Conservation (phyloP, 2,329 filamentous ascomycete genomes). For the Xylaria hypoxylon region DNA sequence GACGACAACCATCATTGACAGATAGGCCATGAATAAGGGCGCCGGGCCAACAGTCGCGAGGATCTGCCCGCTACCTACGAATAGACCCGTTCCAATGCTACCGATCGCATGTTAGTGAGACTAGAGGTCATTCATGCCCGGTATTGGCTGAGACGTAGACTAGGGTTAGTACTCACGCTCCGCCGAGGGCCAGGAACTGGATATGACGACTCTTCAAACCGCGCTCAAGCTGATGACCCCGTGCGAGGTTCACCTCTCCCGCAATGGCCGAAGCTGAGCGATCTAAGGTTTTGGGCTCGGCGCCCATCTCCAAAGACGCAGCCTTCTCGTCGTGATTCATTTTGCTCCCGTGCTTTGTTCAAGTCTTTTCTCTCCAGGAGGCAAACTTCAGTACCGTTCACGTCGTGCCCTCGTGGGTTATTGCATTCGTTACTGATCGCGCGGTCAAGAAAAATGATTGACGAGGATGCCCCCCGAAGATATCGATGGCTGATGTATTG, state of each 20-base stretch:
- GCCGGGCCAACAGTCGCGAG: constrained; percentile 69
- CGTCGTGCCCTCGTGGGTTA: not conserved
- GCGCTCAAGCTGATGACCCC: constrained; percentile 61
- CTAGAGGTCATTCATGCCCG: constrained; percentile 2
- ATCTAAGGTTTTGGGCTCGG: constrained; percentile 44
- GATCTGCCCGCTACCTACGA: constrained; percentile 70
- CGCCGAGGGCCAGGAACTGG: constrained; percentile 69
- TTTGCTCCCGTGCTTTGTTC: not conserved
- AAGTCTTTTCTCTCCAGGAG: constrained; percentile 8
- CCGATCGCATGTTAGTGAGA: constrained; percentile 26
- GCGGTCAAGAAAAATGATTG: constrained; percentile 5
- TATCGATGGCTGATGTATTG: not conserved
- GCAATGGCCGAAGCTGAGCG: constrained; percentile 41
- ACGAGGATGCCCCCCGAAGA: constrained; percentile 1
- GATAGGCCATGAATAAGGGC: constrained; percentile 76
- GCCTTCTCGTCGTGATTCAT: constrained; percentile 40
- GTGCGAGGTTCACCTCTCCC: constrained; percentile 51
- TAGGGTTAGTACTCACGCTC: constrained; percentile 51
- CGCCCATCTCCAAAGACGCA: constrained; percentile 36
- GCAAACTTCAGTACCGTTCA: not conserved
- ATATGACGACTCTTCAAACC: constrained; percentile 71
- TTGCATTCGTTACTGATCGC: constrained; percentile 6
- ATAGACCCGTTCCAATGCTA: constrained; percentile 72
- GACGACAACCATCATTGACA: constrained; percentile 65
- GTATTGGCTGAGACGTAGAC: not conserved